These are phyloP conservation scores for Globisporangium ultimum DNA, from an alignment of 352 stramenopile species.

Conservation along the genomic window DNA sequence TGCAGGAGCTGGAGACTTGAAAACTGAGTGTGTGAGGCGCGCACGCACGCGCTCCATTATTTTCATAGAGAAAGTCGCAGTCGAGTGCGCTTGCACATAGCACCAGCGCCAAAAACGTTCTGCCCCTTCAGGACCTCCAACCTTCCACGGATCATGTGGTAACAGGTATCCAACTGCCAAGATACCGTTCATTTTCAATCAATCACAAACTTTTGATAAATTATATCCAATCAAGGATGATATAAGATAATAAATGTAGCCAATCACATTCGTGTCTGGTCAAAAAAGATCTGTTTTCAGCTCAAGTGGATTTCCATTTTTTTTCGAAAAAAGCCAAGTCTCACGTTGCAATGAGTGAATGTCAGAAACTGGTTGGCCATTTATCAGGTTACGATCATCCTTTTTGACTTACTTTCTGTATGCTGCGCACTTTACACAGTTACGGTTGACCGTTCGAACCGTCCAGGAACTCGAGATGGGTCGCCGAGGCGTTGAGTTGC, in stretches of 20 bases:
- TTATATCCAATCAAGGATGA: constrained; percentile 3
- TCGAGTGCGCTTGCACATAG: not conserved
- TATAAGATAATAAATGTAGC: not conserved
- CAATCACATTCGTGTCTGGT: constrained; percentile 2
- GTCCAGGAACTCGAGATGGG: constrained; percentile 72
- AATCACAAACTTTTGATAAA: not conserved
- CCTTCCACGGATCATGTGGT: constrained; percentile 8
- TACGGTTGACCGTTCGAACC: constrained; percentile 65
- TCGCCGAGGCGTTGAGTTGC: constrained; percentile 50
- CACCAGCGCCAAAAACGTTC: not conserved
- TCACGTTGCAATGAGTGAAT: not conserved
- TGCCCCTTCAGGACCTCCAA: not conserved
- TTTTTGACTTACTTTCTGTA: no score
- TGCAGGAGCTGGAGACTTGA: constrained; percentile 8
- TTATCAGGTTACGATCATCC: not conserved
- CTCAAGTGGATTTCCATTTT: constrained; percentile 1
- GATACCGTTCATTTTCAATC: constrained; percentile 4
- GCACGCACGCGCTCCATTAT: not conserved
- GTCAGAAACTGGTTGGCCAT: not conserved
- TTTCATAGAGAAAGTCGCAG: not conserved
- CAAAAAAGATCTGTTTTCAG: constrained; percentile 6
- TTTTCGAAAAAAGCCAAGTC: not conserved
- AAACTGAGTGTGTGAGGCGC: constrained; percentile 1
- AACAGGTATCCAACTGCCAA: not conserved
- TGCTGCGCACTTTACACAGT: not conserved